Base-by-base conservation (phyloP, 768 basidiomycete species). In the Pleurotus djamor region DNA sequence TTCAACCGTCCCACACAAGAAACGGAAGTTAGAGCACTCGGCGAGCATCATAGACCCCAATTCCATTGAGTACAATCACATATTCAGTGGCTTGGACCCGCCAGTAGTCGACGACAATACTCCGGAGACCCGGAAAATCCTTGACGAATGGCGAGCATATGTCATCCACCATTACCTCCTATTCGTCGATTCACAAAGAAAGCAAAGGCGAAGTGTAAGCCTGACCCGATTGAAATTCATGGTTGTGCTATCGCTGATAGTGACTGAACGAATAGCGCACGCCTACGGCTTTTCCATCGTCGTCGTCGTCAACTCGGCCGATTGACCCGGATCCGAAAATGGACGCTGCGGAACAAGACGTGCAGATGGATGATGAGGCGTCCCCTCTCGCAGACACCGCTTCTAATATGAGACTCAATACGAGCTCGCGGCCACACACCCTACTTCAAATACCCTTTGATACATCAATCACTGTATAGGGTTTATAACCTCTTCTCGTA, bases 151-250 rank as follows among this genome's bases (percentile, higher is more conserved):
- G 52, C 38, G 52, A 41, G 3, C 9, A 12, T 55, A 41, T 28
- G 52, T 55, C 37, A 13, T 55, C 37, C 28, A 55, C 16, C 52
- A 55, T n/a, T 55, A 55, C 38, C n/a, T 55, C 35, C 36, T 37
- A 44, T 32, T 37, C 9, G 2, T 32, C 12, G 54, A 44, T 16
- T 38, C 54, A 2, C 37, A 41, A 12, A 43, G 44, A 32, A 55
- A 7, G 13, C 10, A 47, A 16, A 47, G 10, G n/a, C 45, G 16
- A 17, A 47, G 16, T n/a, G 38, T 41, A n/a, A 41, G 38, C n/a
- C 38, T 41, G 21, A 28, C 21, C 3, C 21, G 21, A 28, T 28
- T 28, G 21, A 28, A 28, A 28, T 28, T 28, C 21, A 28, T 28
- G 21, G 21, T 28, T 28, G 21, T 28, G 21, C 21, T 28, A 1